Base-by-base conservation (phyloP, 2,329 filamentous ascomycete genomes). In the Scedosporium aurantiacum region DNA sequence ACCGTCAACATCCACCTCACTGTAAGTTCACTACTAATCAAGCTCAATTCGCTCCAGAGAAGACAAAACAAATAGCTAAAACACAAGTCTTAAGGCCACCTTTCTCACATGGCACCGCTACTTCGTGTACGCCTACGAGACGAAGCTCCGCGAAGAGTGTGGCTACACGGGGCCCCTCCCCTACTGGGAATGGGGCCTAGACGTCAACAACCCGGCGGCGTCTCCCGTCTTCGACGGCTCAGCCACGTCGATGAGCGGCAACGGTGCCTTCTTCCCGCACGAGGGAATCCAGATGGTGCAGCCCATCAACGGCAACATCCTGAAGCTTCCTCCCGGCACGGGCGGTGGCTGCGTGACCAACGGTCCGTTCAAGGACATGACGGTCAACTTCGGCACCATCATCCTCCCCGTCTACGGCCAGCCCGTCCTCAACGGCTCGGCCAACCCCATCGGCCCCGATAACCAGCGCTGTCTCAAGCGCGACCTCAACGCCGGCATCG, bases 161-260 rank as follows among this genome's bases (percentile, higher is more conserved):
- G 66, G 66, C 12, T 70, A 63, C 62, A 64, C 63, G 3, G 68
- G 65, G 21, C 37, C 18, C 12, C 54, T 63, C 21, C 60, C 74
- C 58, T 82, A 80, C 71, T 76, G 75, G 70, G 77, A 82, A 66
- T 82, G 79, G 79, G 72, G 73, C 1, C 74, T 72, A 64, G 77
- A 75, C 67, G 73, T 76, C 5, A 63, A 68, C 1, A 75, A 79
- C n/a, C 73, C 75, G 61, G 62, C 69, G 47, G 71, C 75, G 62
- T 82, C 79, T 0, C 78, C 79, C 25, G 67, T 82, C 50, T 82
- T 85, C 65, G 77, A 81, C 65, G 81, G 81, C 60, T 75, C 75
- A 62, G 71, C 70, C 2, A 77, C 74, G 62, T 75, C 72, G 58
- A 66, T 80, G 70, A 74, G 75, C 12, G 77, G 78, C 14, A 76